A percentile compares a stretch with the other conserved stretches of the same genome.
These are phyloP conservation scores for Phytophthora sojae DNA, from an alignment of 352 stramenopile genomes.

Conservation along the genomic window DNA sequence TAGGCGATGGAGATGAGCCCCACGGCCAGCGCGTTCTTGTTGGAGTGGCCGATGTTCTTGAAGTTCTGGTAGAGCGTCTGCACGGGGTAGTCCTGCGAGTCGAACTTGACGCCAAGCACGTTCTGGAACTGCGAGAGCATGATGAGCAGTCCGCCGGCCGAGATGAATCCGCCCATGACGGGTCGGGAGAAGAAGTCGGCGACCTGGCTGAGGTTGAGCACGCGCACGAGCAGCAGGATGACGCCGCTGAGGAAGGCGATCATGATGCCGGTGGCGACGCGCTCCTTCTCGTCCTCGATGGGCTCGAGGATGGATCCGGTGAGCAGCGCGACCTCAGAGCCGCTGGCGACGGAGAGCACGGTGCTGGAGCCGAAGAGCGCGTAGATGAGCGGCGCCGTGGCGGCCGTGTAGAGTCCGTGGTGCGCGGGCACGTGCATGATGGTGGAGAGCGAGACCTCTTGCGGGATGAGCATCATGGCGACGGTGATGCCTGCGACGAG, in stretches of 20 bases:
- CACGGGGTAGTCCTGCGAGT: constrained; percentile 54
- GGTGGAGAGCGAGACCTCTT: constrained; percentile 88
- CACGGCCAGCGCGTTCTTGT: constrained; percentile 73
- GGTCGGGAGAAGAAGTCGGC: constrained; percentile 90
- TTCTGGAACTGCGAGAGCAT: constrained; percentile 88
- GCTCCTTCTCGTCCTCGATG: constrained; percentile 47
- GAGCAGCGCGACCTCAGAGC: constrained; percentile 63
- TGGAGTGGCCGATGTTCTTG: constrained; percentile 58
- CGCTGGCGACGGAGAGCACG: constrained; percentile 83
- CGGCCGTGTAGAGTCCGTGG: constrained; percentile 90
- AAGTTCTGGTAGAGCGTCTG: constrained; percentile 65
- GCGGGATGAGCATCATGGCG: constrained; percentile 90
- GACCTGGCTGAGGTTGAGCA: constrained; percentile 83
- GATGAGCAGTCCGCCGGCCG: constrained; percentile 89
- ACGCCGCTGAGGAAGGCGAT: constrained; percentile 79
- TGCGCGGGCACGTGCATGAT: constrained; percentile 84
- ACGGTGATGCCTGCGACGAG: constrained; percentile 57
- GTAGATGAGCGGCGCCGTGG: constrained; percentile 83
- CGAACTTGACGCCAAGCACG: constrained; percentile 68
- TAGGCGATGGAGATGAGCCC: constrained; percentile 34
- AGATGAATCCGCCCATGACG: constrained; percentile 92
- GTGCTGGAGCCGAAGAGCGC: constrained; percentile 79
- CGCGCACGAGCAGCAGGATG: constrained; percentile 75
- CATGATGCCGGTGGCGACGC: constrained; percentile 51
- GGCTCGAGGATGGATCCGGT: constrained; percentile 57